Percentiles rank a stretch among this genome's conserved stretches.
phyloP scores from a whole-genome alignment of 2,329 filamentous ascomycete genomes.

The Venturia aucupariae region DNA sequence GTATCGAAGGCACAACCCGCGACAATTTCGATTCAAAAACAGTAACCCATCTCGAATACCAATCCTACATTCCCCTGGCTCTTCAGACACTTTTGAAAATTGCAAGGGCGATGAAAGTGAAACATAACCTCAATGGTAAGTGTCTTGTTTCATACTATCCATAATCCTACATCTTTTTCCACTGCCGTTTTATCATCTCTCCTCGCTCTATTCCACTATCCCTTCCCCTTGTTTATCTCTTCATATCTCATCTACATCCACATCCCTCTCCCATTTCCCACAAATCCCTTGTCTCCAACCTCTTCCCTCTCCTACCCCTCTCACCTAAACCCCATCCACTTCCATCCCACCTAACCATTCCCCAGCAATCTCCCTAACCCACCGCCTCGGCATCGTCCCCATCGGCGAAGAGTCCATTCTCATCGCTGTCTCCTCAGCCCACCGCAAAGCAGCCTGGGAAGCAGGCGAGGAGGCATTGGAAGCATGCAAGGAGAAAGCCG shows the following conservation, averaged over 20 bases:
- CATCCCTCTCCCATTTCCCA: neutral
- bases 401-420: constrained; percentile 91
- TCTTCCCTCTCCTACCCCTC: neutral
- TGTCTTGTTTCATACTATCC: neutral
- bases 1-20: constrained; percentile 57
- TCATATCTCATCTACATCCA: neutral
- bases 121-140: constrained; percentile 48
- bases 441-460: constrained; percentile 75
- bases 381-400: constrained; percentile 76
- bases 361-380: constrained; percentile 65
- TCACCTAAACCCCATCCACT: too few species aligned
- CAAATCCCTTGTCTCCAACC: too few species aligned
- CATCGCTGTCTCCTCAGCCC: constrained; percentile 75
- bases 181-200: too few species aligned
- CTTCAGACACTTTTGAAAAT: constrained; percentile 60
- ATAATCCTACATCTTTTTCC: too few species aligned
- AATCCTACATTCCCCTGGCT: constrained; percentile 62
- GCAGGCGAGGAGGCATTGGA: constrained; percentile 87
- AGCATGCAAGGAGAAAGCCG: constrained; percentile 73
- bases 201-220: too few species aligned
- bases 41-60: constrained; percentile 69
- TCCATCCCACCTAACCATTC: neutral
- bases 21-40: constrained; percentile 62
- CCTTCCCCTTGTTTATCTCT: neutral
- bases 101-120: constrained; percentile 45